Base-by-base conservation (phyloP, 1,139 yeast species). In the Lodderomyces jiufengensis region DNA sequence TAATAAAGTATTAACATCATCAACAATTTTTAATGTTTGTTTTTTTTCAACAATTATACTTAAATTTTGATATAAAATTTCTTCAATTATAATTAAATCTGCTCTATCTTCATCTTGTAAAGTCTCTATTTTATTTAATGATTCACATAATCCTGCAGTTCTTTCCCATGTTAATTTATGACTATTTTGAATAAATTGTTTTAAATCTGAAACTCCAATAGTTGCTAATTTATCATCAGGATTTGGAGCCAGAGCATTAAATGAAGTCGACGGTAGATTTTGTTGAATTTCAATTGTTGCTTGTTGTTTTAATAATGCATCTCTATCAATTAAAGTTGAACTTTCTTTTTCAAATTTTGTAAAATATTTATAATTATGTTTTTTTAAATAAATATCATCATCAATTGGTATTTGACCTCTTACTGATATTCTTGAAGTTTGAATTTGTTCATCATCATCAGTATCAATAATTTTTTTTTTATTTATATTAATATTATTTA, bases 281-380 rank as follows among this genome's bases (percentile, higher is more conserved):
- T n/a, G n/a, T n/a, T n/a, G n/a, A n/a, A n/a, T n/a, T n/a, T n/a
- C n/a, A n/a, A n/a, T n/a, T n/a, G n/a, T n/a, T n/a, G n/a, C 28
- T 6, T 12, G 20, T 18, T 5, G 7, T 18, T 18, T 5, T 5
- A 5, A 5, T 5, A 18, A 5, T 18, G 20, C 7, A 18, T 18
- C 7, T 7, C 7, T 18, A 7, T 18, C 20, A 18, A 18, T 5
- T 5, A 18, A 18, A 7, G 20, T 5, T 2, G 59, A 62, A 35
- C 78, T 84, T 32, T 70, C 73, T 6, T 70, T 42, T 4, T 56
- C 54, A 39, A 50, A 52, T 9, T 32, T 37, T 15, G 39, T 42
- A 23, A 48, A 46, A 38, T 42, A 48, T 14, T 45, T 46, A 12
- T 34, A 32, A 29, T 49, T 50, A 33, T 51, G 54, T n/a, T 34